Evolutionary conservation across 176 grass and related monocot species (phyloP).

Genomic region (Tillandsia fasciculata): DNA sequence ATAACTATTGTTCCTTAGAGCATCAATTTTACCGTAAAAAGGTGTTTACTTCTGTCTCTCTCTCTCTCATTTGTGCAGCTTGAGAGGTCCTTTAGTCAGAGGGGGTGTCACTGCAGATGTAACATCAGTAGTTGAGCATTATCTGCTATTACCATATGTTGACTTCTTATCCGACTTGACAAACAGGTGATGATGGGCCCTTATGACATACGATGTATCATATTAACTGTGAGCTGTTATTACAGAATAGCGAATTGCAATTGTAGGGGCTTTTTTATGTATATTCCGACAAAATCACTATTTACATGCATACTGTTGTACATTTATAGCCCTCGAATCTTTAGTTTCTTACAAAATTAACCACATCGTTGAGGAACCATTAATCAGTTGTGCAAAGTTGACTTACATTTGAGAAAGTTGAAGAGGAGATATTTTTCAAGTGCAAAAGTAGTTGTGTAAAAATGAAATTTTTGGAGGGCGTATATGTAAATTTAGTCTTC

Average conservation of each 20-base stretch:
- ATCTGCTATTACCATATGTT: constrained; percentile 52
- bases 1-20: too few relatives aligned
- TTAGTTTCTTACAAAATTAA: not conserved
- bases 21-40: not conserved
- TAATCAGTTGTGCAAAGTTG: too few relatives aligned
- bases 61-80: constrained; percentile 14
- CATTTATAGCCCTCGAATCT: not conserved
- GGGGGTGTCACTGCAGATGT: constrained; percentile 9
- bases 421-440: too few relatives aligned
- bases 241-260: not conserved
- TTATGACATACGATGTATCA: constrained; percentile 3
- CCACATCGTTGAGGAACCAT: not conserved
- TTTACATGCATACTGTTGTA: not conserved
- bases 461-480: too few relatives aligned
- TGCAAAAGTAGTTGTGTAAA: too few relatives aligned
- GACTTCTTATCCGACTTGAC: constrained; percentile 25
- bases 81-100: constrained; percentile 36
- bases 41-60: not conserved
- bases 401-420: too few relatives aligned
- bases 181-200: constrained; percentile 29
- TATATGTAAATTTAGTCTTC: too few relatives aligned
- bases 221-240: not conserved
- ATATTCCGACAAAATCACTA: too few relatives aligned
- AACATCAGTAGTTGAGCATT: constrained; percentile 37
- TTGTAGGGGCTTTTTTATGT: not conserved